Conservation (phyloP, 163 green algal species). For the Scenedesmus sp. region DNA sequence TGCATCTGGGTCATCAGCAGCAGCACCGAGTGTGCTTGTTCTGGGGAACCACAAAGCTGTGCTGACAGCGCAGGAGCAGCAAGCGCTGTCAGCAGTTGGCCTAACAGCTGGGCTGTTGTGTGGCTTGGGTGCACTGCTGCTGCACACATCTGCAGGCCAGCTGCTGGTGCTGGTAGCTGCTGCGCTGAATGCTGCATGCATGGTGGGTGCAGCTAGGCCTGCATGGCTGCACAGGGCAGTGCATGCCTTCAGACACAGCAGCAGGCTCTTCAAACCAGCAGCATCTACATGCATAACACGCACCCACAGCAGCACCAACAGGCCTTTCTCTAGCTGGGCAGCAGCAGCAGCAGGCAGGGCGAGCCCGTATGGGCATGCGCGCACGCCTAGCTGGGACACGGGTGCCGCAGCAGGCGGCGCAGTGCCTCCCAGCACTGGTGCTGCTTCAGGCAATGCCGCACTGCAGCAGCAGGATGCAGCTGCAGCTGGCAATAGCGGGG, state of each 20-base stretch:
- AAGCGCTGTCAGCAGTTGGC: not conserved
- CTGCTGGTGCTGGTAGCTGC: constrained; percentile 22
- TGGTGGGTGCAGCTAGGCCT: not conserved
- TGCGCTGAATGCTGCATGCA: not conserved
- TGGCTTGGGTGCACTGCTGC: constrained; percentile 11
- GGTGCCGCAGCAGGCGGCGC: not conserved
- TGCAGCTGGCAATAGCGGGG: not conserved
- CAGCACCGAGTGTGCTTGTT: not conserved
- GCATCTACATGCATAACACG: not conserved
- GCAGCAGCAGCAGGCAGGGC: not conserved
- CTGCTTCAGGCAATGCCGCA: not conserved
- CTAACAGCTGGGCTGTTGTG: constrained; percentile 23
- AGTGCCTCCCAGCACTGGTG: not conserved
- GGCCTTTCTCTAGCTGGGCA: not conserved
- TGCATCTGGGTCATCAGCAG: not conserved
- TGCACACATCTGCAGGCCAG: not conserved
- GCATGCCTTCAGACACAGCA: not conserved
- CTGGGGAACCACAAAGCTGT: not conserved
- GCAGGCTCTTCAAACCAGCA: not conserved
- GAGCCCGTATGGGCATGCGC: not conserved
- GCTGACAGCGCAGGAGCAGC: constrained; percentile 14
- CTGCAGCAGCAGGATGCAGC: not conserved
- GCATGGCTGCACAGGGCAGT: not conserved
- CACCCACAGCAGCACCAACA: constrained; percentile 6
- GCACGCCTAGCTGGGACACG: not conserved